These are phyloP conservation scores for Leishmania arabica DNA, from an alignment of 208 protist species.

Conservation along the genomic window DNA sequence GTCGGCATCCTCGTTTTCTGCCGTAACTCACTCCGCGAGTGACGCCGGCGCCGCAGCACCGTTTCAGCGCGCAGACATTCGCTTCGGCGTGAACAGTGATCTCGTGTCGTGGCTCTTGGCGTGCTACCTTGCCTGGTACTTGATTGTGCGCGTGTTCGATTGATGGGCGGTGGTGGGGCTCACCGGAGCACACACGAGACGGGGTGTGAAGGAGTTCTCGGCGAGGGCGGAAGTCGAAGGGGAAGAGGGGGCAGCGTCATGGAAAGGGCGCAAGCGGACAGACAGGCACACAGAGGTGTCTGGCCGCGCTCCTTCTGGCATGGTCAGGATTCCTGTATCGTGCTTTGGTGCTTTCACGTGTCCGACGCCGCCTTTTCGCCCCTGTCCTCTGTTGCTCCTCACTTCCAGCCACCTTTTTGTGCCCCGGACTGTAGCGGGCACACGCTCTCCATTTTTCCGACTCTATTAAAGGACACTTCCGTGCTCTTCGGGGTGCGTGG, in stretches of 20 bases:
- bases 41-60: neutral
- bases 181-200: neutral
- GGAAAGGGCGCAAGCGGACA: neutral
- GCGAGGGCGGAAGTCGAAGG: neutral
- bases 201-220: neutral
- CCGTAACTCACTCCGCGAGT: neutral
- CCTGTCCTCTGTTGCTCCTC: neutral
- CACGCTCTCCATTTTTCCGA: neutral
- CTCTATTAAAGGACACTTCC: neutral
- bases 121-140: conserved; percentile 16
- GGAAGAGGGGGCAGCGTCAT: neutral
- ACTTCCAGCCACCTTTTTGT: neutral
- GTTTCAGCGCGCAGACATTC: neutral
- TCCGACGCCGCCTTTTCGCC: neutral
- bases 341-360: neutral
- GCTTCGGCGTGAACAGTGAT: neutral
- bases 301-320: too few relatives aligned
- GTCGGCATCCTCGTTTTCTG: neutral
- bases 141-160: conserved; percentile 2
- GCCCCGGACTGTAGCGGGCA: too few relatives aligned
- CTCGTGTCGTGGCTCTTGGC: conserved; percentile 10
- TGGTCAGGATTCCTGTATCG: too few relatives aligned
- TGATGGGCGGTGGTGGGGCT: neutral
- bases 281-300: neutral
- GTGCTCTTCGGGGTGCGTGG: neutral